Evolutionary conservation across 2,329 filamentous ascomycete genomes (phyloP).

Genomic region (Paecilomyces dactylethromorphus): DNA sequence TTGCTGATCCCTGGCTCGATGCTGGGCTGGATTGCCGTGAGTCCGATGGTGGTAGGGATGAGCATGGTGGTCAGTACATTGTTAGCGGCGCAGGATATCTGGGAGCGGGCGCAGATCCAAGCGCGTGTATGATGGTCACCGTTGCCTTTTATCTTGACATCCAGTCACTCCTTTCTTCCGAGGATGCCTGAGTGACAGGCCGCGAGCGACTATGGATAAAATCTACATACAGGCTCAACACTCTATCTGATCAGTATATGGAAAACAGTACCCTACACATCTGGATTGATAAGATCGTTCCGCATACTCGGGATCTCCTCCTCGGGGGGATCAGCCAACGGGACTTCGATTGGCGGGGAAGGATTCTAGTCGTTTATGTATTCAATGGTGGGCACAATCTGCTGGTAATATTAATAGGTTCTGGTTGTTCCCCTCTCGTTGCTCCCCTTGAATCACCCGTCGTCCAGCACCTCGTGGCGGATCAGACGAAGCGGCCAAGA

Average conservation of each 20-base stretch:
- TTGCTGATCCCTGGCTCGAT: slow-evolving; percentile 54
- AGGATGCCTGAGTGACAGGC: no score
- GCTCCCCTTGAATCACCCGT: no score
- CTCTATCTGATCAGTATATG: neutral
- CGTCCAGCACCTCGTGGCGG: no score
- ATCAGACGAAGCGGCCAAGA: no score
- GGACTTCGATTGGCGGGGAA: neutral
- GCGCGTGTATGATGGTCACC: neutral
- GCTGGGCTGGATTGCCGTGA: slow-evolving; percentile 54
- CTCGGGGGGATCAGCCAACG: neutral
- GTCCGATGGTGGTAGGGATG: slow-evolving; percentile 48
- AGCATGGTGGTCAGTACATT: slow-evolving; percentile 58
- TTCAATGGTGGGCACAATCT: neutral
- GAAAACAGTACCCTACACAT: neutral
- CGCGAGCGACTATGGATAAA: no score
- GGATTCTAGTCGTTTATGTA: neutral
- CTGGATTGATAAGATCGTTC: neutral
- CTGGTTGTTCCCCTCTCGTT: no score
- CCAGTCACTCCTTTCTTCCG: no score
- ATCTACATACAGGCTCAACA: no score
- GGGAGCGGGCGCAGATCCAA: slow-evolving; percentile 33
- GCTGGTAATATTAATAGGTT: no score
- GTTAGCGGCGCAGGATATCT: slow-evolving; percentile 55
- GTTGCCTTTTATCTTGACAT: no score
- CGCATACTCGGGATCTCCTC: neutral